Evolutionary conservation across 495 filamentous ascomycete species (phyloP).

Genomic region (Chlorociboria aeruginascens): DNA sequence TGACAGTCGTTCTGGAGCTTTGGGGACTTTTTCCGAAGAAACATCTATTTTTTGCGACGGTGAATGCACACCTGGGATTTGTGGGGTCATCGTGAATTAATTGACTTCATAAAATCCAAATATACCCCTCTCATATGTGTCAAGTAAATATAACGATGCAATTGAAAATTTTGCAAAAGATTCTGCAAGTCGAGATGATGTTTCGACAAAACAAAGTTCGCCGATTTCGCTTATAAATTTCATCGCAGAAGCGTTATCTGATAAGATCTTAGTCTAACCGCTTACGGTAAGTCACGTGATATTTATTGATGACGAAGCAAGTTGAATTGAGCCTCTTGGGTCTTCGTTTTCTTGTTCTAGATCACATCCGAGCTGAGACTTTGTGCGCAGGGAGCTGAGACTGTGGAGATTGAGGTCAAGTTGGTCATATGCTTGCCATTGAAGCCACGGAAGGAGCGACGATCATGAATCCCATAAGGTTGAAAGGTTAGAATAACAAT

Average conservation of each 20-base stretch:
- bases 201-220: background rate
- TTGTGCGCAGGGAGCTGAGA: too few species aligned
- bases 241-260: background rate
- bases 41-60: background rate
- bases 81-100: conserved; percentile 6
- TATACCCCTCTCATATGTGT: background rate
- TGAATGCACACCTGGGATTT: conserved; percentile 2
- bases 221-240: background rate
- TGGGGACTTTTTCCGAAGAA: too few species aligned
- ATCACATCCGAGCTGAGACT: too few species aligned
- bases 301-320: background rate
- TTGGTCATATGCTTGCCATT: too few species aligned
- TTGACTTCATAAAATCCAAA: background rate
- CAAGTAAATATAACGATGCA: background rate
- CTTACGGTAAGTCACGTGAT: background rate
- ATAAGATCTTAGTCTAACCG: background rate
- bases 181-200: background rate
- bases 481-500: too few species aligned
- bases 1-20: conserved; percentile 2
- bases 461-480: too few species aligned
- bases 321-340: too few species aligned
- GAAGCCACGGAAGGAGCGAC: too few species aligned
- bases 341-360: too few species aligned
- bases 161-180: background rate
- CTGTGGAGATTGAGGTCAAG: too few species aligned